phyloP scores from a whole-genome alignment of 768 basidiomycete species.

The Boletus sp. region DNA sequence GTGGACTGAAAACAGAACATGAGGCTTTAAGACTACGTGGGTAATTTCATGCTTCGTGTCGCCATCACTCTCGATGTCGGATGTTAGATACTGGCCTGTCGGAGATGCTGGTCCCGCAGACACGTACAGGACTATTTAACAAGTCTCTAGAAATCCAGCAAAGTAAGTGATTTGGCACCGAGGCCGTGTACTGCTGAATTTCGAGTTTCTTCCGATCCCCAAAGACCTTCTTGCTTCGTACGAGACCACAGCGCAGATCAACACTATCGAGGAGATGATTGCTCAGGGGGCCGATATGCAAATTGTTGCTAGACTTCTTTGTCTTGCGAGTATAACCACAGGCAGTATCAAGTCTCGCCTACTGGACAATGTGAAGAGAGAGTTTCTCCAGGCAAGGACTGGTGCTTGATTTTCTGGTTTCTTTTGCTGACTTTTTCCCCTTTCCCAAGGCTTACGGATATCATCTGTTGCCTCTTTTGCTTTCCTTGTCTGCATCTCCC shows the following conservation, averaged over 20 bases:
- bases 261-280: constrained; percentile 88
- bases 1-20: constrained; percentile 89
- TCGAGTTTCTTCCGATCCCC: background rate
- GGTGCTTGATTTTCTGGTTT: background rate
- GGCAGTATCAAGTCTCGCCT: constrained; percentile 86
- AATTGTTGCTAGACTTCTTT: constrained; percentile 73
- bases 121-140: constrained; percentile 84
- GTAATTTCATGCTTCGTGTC: constrained; percentile 26
- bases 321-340: constrained; percentile 78
- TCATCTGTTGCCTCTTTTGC: constrained; percentile 61
- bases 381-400: constrained; percentile 71
- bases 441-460: constrained; percentile 67
- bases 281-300: constrained; percentile 83
- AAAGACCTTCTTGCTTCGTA: constrained; percentile 93
- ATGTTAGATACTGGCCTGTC: constrained; percentile 84
- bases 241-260: constrained; percentile 73
- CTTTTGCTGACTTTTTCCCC: constrained; percentile 12
- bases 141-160: constrained; percentile 93
- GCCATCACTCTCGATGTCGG: constrained; percentile 1
- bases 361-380: constrained; percentile 86
- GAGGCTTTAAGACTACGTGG: constrained; percentile 84
- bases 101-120: constrained; percentile 85
- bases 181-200: constrained; percentile 8
- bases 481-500: constrained; percentile 62
- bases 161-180: constrained; percentile 47